Percentiles rank a stretch among this genome's conserved stretches.
Conservation (phyloP, 768 basidiomycete species). For the Melanogaster broomeanus region DNA sequence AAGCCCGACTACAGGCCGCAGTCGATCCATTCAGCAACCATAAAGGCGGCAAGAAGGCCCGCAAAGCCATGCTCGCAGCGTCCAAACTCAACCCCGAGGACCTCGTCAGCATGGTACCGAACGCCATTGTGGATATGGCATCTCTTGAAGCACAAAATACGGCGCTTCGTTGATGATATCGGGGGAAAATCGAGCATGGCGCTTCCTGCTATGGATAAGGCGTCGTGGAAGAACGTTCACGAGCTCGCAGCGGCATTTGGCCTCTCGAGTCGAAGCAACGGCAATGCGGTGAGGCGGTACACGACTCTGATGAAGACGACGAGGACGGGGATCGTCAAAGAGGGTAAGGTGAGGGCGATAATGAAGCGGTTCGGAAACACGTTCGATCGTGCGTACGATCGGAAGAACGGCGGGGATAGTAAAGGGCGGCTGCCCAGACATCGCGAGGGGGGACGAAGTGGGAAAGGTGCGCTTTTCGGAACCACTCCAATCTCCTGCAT, state of each 20-base stretch:
- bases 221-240: slow-evolving; percentile 72
- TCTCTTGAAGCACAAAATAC: slow-evolving; percentile 72
- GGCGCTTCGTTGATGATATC: slow-evolving; percentile 62
- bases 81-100: slow-evolving; percentile 47
- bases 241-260: slow-evolving; percentile 78
- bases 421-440: slow-evolving; percentile 46
- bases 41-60: slow-evolving; percentile 68
- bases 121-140: slow-evolving; percentile 61
- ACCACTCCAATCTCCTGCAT: neutral
- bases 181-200: slow-evolving; percentile 55
- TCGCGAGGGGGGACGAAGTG: slow-evolving; percentile 84
- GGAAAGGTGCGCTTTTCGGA: slow-evolving; percentile 56
- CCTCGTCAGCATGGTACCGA: slow-evolving; percentile 31
- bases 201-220: slow-evolving; percentile 79
- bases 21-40: slow-evolving; percentile 64
- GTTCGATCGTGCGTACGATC: slow-evolving; percentile 19
- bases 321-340: slow-evolving; percentile 56
- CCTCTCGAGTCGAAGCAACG: slow-evolving; percentile 77
- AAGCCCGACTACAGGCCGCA: slow-evolving; percentile 54
- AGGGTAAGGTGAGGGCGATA: slow-evolving; percentile 56
- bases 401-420: slow-evolving; percentile 11
- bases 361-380: slow-evolving; percentile 38
- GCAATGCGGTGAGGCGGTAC: slow-evolving; percentile 67
- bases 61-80: slow-evolving; percentile 65
- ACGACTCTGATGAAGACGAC: slow-evolving; percentile 75